A percentile compares a stretch with the other conserved stretches of the same genome.
These are phyloP conservation scores for Sextonia rubra DNA, from an alignment of 164 flowering plant species.

Conservation along the genomic window DNA sequence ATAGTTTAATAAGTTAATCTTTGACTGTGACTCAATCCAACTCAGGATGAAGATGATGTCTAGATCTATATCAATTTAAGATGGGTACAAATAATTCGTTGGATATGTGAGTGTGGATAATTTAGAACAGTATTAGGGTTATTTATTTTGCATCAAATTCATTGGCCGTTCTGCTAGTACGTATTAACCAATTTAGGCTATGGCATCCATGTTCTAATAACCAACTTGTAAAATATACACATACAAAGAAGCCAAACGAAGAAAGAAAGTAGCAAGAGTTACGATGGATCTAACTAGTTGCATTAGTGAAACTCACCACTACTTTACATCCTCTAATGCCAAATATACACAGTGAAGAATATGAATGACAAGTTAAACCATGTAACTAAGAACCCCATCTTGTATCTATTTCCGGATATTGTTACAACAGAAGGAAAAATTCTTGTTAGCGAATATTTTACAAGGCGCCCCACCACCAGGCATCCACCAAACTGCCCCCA, in stretches of 20 bases:
- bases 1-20: no score
- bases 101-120: no score
- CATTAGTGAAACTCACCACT: neutral
- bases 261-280: neutral
- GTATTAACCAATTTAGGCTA: no score
- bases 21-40: no score
- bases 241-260: neutral
- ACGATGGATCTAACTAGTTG: neutral
- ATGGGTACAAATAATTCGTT: no score
- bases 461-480: neutral
- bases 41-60: no score
- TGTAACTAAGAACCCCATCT: neutral
- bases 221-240: no score
- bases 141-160: no score
- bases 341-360: neutral
- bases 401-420: neutral
- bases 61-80: no score
- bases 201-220: no score
- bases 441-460: neutral
- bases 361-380: neutral
- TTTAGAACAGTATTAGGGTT: no score
- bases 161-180: no score
- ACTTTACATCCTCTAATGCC: neutral
- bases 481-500: neutral
- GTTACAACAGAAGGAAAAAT: neutral